These are phyloP conservation scores for Phaffomyces thermotolerans DNA, from an alignment of 805 yeast species.

Conservation along the genomic window DNA sequence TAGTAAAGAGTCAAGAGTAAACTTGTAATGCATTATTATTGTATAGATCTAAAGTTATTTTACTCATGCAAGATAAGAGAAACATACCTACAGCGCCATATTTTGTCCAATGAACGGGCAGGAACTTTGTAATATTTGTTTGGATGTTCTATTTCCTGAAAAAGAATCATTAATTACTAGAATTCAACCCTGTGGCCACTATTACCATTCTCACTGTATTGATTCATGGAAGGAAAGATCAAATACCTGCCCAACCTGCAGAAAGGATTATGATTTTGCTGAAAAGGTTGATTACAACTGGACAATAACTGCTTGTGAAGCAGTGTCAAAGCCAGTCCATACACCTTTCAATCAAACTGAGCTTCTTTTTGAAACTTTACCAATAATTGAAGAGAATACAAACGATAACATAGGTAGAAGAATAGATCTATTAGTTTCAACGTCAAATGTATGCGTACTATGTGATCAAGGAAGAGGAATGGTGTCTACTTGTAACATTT, in stretches of 20 bases:
- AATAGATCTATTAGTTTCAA: slow-evolving; percentile 16
- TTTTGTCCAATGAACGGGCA: slow-evolving; percentile 5
- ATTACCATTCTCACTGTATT: slow-evolving; percentile 52
- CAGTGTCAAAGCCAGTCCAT: slow-evolving; percentile 10
- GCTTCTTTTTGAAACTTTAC: slow-evolving; percentile 9
- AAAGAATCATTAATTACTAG: slow-evolving; percentile 19
- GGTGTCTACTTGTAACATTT: slow-evolving; percentile 23
- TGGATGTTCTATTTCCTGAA: slow-evolving; percentile 31
- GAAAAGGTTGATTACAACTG: slow-evolving; percentile 24
- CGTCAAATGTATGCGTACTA: slow-evolving; percentile 18
- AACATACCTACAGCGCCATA: too few species aligned
- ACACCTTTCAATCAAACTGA: slow-evolving; percentile 8
- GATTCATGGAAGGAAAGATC: slow-evolving; percentile 50
- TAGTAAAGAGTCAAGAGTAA: too few species aligned
- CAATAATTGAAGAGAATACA: slow-evolving; percentile 3
- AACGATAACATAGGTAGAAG: slow-evolving; percentile 12
- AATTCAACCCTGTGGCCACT: slow-evolving; percentile 44
- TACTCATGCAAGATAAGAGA: too few species aligned
- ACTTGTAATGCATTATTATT: too few species aligned
- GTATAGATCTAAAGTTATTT: too few species aligned
- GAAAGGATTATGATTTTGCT: slow-evolving; percentile 36
- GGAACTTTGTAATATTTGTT: slow-evolving; percentile 54
- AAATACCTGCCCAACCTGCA: slow-evolving; percentile 57
- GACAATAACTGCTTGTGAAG: slow-evolving; percentile 5
- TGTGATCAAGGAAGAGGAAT: slow-evolving; percentile 18